Evolutionary conservation across 352 stramenopile genomes (phyloP).

Genomic region (Paralagenidium karlingii): DNA sequence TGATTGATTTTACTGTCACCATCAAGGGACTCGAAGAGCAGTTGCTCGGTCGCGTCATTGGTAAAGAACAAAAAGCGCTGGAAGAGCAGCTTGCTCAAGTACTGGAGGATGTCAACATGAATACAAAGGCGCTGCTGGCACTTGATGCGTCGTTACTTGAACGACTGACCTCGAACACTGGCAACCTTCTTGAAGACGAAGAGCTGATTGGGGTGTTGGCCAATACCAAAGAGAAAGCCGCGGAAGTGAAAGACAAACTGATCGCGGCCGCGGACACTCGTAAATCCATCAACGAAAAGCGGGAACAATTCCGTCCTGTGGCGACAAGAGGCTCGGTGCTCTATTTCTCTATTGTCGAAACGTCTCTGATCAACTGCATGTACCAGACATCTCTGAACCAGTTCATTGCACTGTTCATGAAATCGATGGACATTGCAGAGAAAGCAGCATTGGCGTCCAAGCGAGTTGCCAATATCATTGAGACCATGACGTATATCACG

Average conservation of each 20-base stretch:
- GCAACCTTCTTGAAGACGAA: constrained; percentile 97
- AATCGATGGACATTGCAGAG: constrained; percentile 95
- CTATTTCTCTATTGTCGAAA: constrained; percentile 98
- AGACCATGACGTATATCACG: constrained; percentile 98
- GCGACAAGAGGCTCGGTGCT: constrained; percentile 95
- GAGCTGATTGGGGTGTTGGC: constrained; percentile 97
- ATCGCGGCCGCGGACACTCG: constrained; percentile 93
- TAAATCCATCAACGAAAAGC: constrained; percentile 96
- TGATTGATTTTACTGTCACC: constrained; percentile 98
- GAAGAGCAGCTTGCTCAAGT: constrained; percentile 98
- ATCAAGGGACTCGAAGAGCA: constrained; percentile 96
- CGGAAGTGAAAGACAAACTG: constrained; percentile 97
- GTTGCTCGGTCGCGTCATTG: constrained; percentile 95
- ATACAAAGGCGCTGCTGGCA: constrained; percentile 94
- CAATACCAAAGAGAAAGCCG: constrained; percentile 97
- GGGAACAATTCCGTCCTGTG: constrained; percentile 96
- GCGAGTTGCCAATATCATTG: constrained; percentile 97
- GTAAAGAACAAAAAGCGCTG: constrained; percentile 95
- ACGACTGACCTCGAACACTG: constrained; percentile 93
- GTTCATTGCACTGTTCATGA: constrained; percentile 97
- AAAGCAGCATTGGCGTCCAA: constrained; percentile 96
- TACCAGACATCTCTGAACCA: constrained; percentile 98
- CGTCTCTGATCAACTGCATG: constrained; percentile 98
- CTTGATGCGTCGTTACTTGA: constrained; percentile 95
- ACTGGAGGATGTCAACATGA: constrained; percentile 96